Evolutionary conservation across 2,329 filamentous ascomycete species (phyloP), one percentile per base, ranked within the genome.

Genomic region (Huntiella moniliformis): DNA sequence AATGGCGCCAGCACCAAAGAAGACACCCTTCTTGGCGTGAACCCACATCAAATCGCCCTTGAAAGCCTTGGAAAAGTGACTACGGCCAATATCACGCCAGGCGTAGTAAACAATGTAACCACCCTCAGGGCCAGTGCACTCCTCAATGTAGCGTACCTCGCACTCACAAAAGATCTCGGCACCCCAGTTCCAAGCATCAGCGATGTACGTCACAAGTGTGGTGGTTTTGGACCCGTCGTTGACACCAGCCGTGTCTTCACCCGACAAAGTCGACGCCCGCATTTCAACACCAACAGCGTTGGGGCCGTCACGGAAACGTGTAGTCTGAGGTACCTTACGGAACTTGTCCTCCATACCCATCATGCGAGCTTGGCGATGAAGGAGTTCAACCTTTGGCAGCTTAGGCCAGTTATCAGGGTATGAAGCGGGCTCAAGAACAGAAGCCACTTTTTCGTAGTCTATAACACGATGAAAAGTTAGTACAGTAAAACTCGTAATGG

Each of bases 141-240:
- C 69, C 46, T 71, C 67, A 43, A 82, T 63, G 53, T 79, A 71
- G 38, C 72, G 65, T 2, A 80, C 77, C 56, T 82, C 75, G 50
- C 74, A 76, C 53, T 76, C 69, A 57, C 77, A 82, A 51, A 82
- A 82, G 58, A 82, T 72, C 54, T 82, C 76, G 10, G 77, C 74
- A 6, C 77, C 78, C 74, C 75, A 78, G 53, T 79, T 78, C 77
- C 76, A 81, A 1, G 78, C 76, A 56, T 82, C 77, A 5, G 73
- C 67, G 5, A 82, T 61, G 53, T 82, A 82, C 0, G 77, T 82
- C 34, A 78, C 73, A 1, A 76, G 62, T 0, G 73, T 79, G 8
- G 71, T 77, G 13, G 68, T 79, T 58, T 80, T 81, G 28, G 73
- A 79, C 2, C 74, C 74, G 56, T 82, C 77, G 52, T 82, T 81